Percentiles rank a stretch among this genome's conserved stretches.
Conservation (phyloP, 1,139 yeast species). For the Taphrina sp. region DNA sequence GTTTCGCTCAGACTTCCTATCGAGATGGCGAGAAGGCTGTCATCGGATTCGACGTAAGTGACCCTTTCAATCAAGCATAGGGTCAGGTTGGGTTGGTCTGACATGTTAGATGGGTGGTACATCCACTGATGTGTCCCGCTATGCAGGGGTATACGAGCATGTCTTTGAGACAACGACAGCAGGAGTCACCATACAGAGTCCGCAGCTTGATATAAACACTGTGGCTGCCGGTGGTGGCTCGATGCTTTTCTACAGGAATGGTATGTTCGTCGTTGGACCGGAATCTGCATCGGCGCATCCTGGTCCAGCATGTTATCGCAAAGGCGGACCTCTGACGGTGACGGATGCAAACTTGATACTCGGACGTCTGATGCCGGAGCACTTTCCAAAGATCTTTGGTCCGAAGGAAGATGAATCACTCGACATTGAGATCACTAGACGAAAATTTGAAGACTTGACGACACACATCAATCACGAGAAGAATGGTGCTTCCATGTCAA, state of each 20-base stretch:
- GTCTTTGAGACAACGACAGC: constrained; percentile 58
- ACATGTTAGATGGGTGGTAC: constrained; percentile 55
- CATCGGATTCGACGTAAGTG: constrained; percentile 51
- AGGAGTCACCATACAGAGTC: constrained; percentile 57
- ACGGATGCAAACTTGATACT: constrained; percentile 57
- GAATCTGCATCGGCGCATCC: constrained; percentile 60
- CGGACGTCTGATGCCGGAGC: constrained; percentile 54
- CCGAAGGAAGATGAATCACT: constrained; percentile 53
- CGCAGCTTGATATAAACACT: constrained; percentile 58
- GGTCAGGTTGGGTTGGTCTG: neutral
- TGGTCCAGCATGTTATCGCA: constrained; percentile 59
- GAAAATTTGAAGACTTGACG: constrained; percentile 49
- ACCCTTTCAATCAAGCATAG: neutral
- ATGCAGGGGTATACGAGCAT: constrained; percentile 52
- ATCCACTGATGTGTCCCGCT: constrained; percentile 57
- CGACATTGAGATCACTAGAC: constrained; percentile 48
- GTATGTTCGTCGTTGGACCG: constrained; percentile 56
- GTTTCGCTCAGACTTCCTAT: constrained; percentile 54
- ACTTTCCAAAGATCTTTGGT: constrained; percentile 57
- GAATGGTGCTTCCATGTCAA: constrained; percentile 42
- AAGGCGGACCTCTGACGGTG: constrained; percentile 58
- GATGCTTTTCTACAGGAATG: constrained; percentile 52
- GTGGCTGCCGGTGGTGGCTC: constrained; percentile 65
- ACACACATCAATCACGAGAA: constrained; percentile 48
- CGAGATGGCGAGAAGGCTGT: constrained; percentile 47